phyloP scores from a whole-genome alignment of 1,284 basidiomycete species.

The Naganishia cerealis region DNA sequence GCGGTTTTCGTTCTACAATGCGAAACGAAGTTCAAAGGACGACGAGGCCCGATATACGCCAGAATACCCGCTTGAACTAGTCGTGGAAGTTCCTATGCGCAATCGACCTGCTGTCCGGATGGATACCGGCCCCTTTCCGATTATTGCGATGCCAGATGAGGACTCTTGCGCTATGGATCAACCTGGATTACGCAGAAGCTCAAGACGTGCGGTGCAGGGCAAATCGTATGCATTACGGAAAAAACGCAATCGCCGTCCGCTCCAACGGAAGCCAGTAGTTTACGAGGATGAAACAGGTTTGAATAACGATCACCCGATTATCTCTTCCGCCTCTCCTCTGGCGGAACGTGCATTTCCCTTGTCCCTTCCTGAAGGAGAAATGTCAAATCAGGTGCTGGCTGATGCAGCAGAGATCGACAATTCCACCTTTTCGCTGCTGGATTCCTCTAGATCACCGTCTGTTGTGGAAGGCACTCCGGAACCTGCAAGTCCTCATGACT shows the following conservation, averaged over 20 bases:
- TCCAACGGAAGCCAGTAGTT: background rate
- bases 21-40: background rate
- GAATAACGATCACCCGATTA: background rate
- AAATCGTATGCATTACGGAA: constrained; percentile 12
- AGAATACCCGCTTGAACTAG: constrained; percentile 8
- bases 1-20: background rate
- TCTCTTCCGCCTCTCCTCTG: background rate
- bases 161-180: background rate
- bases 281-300: background rate
- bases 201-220: background rate
- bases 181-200: constrained; percentile 11
- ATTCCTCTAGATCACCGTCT: constrained; percentile 18
- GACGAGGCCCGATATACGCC: constrained; percentile 13
- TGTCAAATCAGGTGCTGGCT: background rate
- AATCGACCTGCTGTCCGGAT: background rate
- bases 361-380: background rate
- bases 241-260: constrained; percentile 2
- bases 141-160: background rate
- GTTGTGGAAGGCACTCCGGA: constrained; percentile 24
- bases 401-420: background rate
- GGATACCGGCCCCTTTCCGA: background rate
- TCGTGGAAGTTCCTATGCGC: constrained; percentile 13
- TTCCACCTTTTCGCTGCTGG: background rate
- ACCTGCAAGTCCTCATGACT: background rate
- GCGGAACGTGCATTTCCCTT: background rate